A percentile compares a stretch with the other conserved stretches of the same genome.
Evolutionary conservation across 352 stramenopile genomes (phyloP).

Genomic region (Phytophthora megakarya): DNA sequence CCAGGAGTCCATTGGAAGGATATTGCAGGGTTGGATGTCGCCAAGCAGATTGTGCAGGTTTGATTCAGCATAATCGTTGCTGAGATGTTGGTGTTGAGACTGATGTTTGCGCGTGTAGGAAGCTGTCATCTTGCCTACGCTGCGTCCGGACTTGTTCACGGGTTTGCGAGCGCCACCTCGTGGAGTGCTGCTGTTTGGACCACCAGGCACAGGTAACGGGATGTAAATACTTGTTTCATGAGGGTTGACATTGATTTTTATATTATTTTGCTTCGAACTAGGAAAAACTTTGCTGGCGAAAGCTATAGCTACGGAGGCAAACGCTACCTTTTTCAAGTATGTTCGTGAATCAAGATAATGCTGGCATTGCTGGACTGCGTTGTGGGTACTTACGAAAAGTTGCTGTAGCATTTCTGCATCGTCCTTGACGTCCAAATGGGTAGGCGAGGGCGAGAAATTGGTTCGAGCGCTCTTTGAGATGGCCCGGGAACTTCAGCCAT

Average conservation of each 20-base stretch:
- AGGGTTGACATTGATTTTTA: background rate
- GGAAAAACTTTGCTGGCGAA: constrained; percentile 87
- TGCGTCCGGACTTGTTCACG: constrained; percentile 87
- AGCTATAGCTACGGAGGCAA: constrained; percentile 80
- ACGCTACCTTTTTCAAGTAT: constrained; percentile 87
- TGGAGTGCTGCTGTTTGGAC: constrained; percentile 81
- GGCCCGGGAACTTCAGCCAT: constrained; percentile 81
- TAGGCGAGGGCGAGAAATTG: constrained; percentile 94
- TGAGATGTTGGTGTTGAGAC: background rate
- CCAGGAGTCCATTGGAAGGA: constrained; percentile 83
- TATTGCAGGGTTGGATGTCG: constrained; percentile 79
- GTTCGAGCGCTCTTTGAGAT: constrained; percentile 93
- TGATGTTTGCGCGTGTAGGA: constrained; percentile 51
- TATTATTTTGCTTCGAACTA: constrained; percentile 15
- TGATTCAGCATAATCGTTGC: background rate
- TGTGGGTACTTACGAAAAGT: constrained; percentile 6
- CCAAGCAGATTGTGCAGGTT: constrained; percentile 90
- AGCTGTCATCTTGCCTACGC: constrained; percentile 84
- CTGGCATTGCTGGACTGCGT: background rate
- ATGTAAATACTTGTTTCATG: background rate
- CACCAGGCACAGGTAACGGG: constrained; percentile 68
- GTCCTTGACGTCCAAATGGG: constrained; percentile 90
- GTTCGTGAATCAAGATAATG: background rate
- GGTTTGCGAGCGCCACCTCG: constrained; percentile 69
- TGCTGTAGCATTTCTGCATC: constrained; percentile 83